Evolutionary conservation across 2,329 filamentous ascomycete species (phyloP), one percentile per base, ranked within the genome.

Genomic region (Pseudocercospora musae): DNA sequence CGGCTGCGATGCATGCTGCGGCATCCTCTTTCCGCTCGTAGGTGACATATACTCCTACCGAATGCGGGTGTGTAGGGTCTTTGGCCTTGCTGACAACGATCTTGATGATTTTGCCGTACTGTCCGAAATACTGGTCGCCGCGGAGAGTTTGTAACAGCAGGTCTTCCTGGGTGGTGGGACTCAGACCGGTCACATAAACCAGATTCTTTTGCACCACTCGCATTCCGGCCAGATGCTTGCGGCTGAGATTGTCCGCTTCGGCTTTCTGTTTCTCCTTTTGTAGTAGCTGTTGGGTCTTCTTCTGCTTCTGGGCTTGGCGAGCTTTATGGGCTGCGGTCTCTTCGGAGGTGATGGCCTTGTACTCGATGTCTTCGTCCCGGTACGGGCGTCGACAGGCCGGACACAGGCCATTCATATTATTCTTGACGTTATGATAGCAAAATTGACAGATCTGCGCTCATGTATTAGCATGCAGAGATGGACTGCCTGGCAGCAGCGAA

Each of bases 371-470:
- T 76, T 94, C 94, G 70, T 99, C 96, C 76, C 97, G 92, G 77
- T 99, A 99, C 5, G 92, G 89, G 76, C 95, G 86, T 78, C 95
- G 87, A 77, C 95, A 99, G 69, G 96, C 96, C n/a, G 95, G 95
- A 77, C 95, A 99, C 62, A 97, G 85, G 37, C 94, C 93, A 75
- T 97, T 98, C 85, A 96, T 92, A 72, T 97, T 97, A 71, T 90
- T 96, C 80, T 96, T 96, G 77, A 99, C 96, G 77, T 98, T 99
- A 80, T 99, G 97, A 82, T 94, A 99, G 80, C 95, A 99, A 79
- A 99, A 99, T 82, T 99, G 96, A 79, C 95, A 99, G 76, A 99
- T 94, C 93, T 97, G 72, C 40, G 40, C 11, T 37, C 15, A 18
- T 5, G 42, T 25, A 60, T 68, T 53, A 70, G 68, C 44, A 49